phyloP scores from a whole-genome alignment of 2,329 filamentous ascomycete species.

The Curvularia spicifera region DNA sequence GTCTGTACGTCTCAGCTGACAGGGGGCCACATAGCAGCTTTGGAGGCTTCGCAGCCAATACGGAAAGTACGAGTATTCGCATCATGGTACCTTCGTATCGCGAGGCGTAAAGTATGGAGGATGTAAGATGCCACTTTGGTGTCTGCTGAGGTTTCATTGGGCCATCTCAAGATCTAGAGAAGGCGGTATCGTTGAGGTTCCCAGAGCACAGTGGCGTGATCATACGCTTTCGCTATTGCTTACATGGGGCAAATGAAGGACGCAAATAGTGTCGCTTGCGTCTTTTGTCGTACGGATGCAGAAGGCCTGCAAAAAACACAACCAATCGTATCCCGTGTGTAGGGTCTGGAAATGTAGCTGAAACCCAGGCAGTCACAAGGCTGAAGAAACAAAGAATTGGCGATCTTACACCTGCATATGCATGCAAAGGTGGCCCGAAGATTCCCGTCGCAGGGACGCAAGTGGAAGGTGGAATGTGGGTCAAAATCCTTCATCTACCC shows the following conservation, averaged over 20 bases:
- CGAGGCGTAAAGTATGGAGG: neutral
- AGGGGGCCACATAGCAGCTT: neutral
- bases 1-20: conserved; percentile 15
- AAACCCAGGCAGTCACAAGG: neutral
- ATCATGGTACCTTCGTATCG: neutral
- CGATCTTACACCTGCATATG: conserved; percentile 1
- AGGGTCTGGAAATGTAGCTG: neutral
- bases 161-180: neutral
- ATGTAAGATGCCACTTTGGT: conserved; percentile 4
- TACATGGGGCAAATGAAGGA: neutral
- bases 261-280: neutral
- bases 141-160: conserved; percentile 1
- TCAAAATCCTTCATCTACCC: neutral
- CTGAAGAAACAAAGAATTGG: neutral
- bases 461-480: neutral
- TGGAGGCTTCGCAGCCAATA: conserved; percentile 4
- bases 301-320: neutral
- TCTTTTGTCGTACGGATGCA: neutral
- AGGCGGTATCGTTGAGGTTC: neutral
- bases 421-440: neutral
- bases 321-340: neutral
- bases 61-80: neutral
- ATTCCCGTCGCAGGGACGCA: neutral
- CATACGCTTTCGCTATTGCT: neutral
- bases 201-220: neutral